phyloP scores from a whole-genome alignment of 768 basidiomycete genomes.

The Lactarius pseudohatsudake region DNA sequence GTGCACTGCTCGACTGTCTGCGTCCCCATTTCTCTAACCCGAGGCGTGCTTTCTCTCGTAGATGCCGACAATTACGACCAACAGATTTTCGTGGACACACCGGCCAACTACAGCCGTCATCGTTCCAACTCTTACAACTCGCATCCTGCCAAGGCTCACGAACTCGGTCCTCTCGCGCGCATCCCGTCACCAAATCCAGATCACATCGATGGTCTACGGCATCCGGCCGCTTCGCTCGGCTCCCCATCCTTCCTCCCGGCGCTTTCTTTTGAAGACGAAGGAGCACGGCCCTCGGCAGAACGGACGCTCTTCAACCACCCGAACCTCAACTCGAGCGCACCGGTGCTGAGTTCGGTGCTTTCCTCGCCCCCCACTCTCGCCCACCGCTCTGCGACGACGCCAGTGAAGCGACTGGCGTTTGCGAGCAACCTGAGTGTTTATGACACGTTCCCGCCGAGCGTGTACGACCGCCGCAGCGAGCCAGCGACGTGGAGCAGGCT shows the following conservation, averaged over 20 bases:
- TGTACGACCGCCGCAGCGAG: slow-evolving; percentile 94
- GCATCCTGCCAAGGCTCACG: slow-evolving; percentile 48
- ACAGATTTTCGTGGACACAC: slow-evolving; percentile 47
- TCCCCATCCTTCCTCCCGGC: slow-evolving; percentile 49
- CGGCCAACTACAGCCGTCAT: slow-evolving; percentile 48
- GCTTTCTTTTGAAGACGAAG: slow-evolving; percentile 53
- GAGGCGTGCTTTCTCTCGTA: slow-evolving; percentile 33
- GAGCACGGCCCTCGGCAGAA: slow-evolving; percentile 42
- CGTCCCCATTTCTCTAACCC: background rate
- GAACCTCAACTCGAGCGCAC: slow-evolving; percentile 77
- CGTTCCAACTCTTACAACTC: slow-evolving; percentile 85
- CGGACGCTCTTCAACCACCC: slow-evolving; percentile 75
- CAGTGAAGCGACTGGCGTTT: slow-evolving; percentile 77
- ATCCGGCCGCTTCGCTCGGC: slow-evolving; percentile 37
- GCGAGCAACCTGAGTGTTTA: slow-evolving; percentile 93
- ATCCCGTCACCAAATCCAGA: slow-evolving; percentile 84
- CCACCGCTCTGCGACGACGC: slow-evolving; percentile 70
- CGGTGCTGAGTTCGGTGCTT: slow-evolving; percentile 66
- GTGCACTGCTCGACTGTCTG: slow-evolving; percentile 25
- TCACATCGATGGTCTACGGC: slow-evolving; percentile 85
- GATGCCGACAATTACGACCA: slow-evolving; percentile 73
- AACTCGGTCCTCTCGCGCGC: slow-evolving; percentile 74
- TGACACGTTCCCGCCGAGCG: slow-evolving; percentile 88
- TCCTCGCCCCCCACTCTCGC: slow-evolving; percentile 53
- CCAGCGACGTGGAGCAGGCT: slow-evolving; percentile 96